Evolutionary conservation across 768 basidiomycete species (phyloP), one percentile per base, ranked within the genome.

Genomic region (Boletus sp.): DNA sequence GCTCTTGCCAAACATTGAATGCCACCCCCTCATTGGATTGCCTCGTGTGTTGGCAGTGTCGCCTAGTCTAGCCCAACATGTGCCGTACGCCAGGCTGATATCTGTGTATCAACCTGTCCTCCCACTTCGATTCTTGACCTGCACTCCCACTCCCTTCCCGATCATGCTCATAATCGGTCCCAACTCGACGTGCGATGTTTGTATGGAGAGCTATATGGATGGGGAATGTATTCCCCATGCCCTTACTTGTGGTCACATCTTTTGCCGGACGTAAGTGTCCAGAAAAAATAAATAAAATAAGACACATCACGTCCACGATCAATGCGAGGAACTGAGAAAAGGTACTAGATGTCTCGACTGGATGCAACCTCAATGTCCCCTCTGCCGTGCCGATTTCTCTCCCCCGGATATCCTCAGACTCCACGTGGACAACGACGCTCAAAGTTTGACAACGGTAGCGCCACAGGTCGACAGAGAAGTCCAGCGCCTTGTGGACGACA

Each of bases 1-100:
- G 64, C 42, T 54, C 29, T 64, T 64, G 63, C 62, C 64, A 64
- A 64, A 64, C 64, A 64, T n/a, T n/a, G n/a, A 57, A 46, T 14
- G 12, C 17, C 24, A 24, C 24, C n/a, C n/a, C n/a, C 24, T 24
- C 24, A 3, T 24, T 24, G 24, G 24, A 24, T 24, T 24, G 24
- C 24, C 24, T 24, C 24, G 24, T 24, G 24, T 24, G 24, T 24
- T 24, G 24, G 24, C 24, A 24, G 24, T 24, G 24, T 24, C 24
- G 24, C 24, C 24, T 24, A 24, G 3, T 24, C 24, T 24, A 24
- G 24, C 24, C 24, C 24, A 24, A 24, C 24, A 24, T 24, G 24
- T 3, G 24, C 24, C 24, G 24, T 24, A 24, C 24, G 24, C 3
- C 24, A 24, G 24, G 24, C 24, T 24, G 24, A 24, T 3, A 24